Evolutionary conservation across 129 eudicot genomes (phyloP).

Genomic region (Arctium lappa): DNA sequence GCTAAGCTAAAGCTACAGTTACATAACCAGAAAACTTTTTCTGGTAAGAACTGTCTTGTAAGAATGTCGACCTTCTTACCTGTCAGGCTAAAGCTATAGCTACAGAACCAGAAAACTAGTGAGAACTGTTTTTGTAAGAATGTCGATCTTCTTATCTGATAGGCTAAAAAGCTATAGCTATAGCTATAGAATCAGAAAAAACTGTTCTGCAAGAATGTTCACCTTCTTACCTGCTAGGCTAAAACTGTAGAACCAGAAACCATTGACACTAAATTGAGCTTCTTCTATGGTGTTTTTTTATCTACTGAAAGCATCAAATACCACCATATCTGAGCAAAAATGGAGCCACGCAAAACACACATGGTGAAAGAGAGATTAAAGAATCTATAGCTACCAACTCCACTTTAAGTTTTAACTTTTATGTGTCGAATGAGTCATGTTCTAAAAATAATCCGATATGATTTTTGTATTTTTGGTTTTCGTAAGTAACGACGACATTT

Average conservation of each 20-base stretch:
- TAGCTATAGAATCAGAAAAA: no score
- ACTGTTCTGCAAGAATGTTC: not conserved
- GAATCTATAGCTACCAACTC: not conserved
- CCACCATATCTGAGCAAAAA: not conserved
- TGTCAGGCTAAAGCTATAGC: not conserved
- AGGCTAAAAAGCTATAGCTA: not conserved
- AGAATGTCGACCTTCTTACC: not conserved
- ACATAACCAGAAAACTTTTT: no score
- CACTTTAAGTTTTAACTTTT: not conserved
- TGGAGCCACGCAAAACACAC: not conserved
- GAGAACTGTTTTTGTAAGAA: not conserved
- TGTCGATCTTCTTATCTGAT: no score
- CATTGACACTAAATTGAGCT: not conserved
- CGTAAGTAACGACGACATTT: no score
- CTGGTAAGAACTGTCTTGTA: not conserved
- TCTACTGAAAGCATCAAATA: not conserved
- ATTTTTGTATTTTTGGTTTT: not conserved
- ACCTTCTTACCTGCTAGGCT: not conserved
- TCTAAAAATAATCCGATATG: not conserved
- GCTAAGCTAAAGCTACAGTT: not conserved
- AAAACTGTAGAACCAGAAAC: no score
- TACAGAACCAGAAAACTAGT: not conserved
- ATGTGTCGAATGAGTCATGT: no score
- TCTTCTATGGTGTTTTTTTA: not conserved
- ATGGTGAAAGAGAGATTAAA: no score